These are phyloP conservation scores for Microstegium vimineum DNA, from an alignment of 176 grass and related monocot genomes.

Conservation along the genomic window DNA sequence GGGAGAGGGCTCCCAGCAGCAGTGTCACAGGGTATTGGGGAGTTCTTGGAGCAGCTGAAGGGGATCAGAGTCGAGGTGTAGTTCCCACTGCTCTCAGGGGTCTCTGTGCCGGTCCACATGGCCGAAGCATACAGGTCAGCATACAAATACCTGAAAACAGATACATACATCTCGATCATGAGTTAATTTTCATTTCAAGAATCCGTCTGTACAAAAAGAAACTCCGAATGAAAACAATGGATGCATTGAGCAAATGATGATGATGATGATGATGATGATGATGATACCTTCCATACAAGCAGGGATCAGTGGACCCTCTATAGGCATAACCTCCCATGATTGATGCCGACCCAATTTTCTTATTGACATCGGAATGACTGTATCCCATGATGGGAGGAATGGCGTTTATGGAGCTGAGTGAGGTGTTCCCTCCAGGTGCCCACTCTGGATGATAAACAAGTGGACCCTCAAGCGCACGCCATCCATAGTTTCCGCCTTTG, in stretches of 20 bases:
- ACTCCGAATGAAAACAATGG: background rate
- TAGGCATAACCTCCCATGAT: conserved; percentile 77
- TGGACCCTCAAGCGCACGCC: conserved; percentile 54
- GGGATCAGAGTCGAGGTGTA: conserved; percentile 53
- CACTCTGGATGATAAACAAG: conserved; percentile 30
- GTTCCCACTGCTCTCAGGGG: conserved; percentile 53
- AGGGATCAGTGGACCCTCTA: conserved; percentile 61
- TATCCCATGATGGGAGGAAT: conserved; percentile 57
- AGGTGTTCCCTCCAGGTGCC: conserved; percentile 49
- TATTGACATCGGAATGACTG: conserved; percentile 50
- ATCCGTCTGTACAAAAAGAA: background rate
- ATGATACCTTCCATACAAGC: conserved; percentile 62
- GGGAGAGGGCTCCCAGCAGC: conserved; percentile 57
- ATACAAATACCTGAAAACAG: conserved; percentile 68
- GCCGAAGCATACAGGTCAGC: conserved; percentile 59
- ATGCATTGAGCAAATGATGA: background rate
- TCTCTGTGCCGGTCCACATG: conserved; percentile 65
- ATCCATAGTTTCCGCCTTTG: conserved; percentile 85
- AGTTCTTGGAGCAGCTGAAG: conserved; percentile 61
- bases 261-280: too few species aligned
- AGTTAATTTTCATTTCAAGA: conserved; percentile 1
- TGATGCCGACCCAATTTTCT: conserved; percentile 46
- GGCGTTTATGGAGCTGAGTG: conserved; percentile 37
- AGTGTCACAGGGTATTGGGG: conserved; percentile 38
- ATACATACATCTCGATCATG: background rate